Conservation (phyloP, 2,329 filamentous ascomycete genomes). For the Fusarium sp. region DNA sequence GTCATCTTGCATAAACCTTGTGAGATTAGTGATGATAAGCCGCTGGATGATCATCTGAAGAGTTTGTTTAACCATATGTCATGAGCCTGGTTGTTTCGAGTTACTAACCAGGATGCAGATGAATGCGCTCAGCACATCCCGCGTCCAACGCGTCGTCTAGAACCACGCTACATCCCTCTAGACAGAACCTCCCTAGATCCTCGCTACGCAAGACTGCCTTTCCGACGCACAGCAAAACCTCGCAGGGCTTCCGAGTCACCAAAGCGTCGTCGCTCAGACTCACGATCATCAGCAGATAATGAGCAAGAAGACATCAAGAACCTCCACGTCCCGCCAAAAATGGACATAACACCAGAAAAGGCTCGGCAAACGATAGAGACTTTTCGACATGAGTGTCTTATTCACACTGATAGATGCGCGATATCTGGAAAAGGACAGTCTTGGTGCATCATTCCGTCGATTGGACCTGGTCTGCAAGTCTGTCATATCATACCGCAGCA, state of each 20-base stretch:
- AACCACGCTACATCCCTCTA: slow-evolving; percentile 10
- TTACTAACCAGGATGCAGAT: neutral
- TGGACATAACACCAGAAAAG: neutral
- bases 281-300: neutral
- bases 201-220: neutral
- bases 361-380: neutral
- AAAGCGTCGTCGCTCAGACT: slow-evolving; percentile 11
- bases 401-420: slow-evolving; percentile 8
- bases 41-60: neutral
- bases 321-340: slow-evolving; percentile 5
- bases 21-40: neutral
- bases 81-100: neutral
- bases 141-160: neutral
- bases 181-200: slow-evolving; percentile 2
- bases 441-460: slow-evolving; percentile 9
- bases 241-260: neutral
- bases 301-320: neutral
- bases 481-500: slow-evolving; percentile 40
- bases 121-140: slow-evolving; percentile 6
- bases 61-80: neutral
- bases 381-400: neutral
- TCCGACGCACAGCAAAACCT: neutral
- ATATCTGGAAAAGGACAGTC: slow-evolving; percentile 33
- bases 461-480: slow-evolving; percentile 33
- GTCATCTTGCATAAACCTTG: slow-evolving; percentile 3